A percentile compares a stretch with the other conserved stretches of the same genome.
phyloP scores from a whole-genome alignment of 345 rosid genomes.

The Viola odorata region DNA sequence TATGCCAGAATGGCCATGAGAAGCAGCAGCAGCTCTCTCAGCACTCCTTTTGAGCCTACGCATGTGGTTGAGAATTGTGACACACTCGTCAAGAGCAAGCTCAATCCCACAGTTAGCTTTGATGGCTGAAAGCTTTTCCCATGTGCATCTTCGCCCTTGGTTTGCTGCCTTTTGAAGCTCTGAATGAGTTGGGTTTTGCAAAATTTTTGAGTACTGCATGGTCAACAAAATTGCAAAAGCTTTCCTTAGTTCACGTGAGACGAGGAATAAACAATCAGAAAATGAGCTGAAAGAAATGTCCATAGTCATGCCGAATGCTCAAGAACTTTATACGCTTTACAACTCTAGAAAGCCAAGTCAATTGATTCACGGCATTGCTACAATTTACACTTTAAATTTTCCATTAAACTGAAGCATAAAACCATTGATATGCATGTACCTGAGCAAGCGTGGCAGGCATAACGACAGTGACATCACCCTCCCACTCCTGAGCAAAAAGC shows the following conservation, averaged over 20 bases:
- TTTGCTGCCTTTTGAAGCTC: conserved; percentile 26
- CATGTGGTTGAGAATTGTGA: conserved; percentile 92
- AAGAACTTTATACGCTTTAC: not conserved
- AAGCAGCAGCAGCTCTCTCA: conserved; percentile 80
- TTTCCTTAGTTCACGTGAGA: not conserved
- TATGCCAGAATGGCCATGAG: conserved; percentile 46
- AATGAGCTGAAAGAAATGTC: not conserved
- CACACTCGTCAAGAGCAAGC: conserved; percentile 97
- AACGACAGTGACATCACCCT: conserved; percentile 96
- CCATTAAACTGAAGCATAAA: not conserved
- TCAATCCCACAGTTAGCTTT: conserved; percentile 96
- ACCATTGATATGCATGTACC: conserved; percentile 37
- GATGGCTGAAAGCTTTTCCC: conserved; percentile 98
- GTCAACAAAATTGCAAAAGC: not conserved
- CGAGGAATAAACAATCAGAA: not conserved
- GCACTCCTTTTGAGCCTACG: conserved; percentile 89
- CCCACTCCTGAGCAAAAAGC: conserved; percentile 98
- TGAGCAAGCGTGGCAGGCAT: conserved; percentile 97
- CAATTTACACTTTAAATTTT: not conserved
- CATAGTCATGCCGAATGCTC: not conserved
- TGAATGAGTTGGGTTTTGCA: conserved; percentile 59
- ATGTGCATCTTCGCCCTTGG: conserved; percentile 97
- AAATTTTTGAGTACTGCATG: conserved; percentile 65
- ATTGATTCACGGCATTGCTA: too few species aligned
- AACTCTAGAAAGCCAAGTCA: too few species aligned